Percentiles rank a stretch among this genome's conserved stretches.
phyloP scores from a whole-genome alignment of 2,329 filamentous ascomycete genomes.

The Fusarium algeriense region DNA sequence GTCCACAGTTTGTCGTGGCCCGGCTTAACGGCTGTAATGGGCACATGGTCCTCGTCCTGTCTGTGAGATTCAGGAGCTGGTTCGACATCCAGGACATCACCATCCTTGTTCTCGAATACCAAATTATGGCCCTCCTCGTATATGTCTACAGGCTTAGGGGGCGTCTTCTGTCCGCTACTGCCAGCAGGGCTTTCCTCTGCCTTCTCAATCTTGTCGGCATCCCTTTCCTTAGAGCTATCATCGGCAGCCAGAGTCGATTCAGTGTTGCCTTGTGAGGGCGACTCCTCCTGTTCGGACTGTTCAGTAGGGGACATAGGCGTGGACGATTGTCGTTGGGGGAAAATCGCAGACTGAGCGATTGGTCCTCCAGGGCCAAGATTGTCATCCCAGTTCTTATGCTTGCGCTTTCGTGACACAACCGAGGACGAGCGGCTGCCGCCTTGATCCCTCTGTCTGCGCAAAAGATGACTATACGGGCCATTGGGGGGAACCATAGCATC shows the following conservation, averaged over 20 bases:
- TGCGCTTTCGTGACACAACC: conserved; percentile 70
- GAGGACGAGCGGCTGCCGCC: conserved; percentile 72
- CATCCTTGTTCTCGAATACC: conserved; percentile 86
- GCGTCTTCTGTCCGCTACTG: conserved; percentile 39
- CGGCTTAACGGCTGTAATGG: conserved; percentile 39
- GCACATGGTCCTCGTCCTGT: conserved; percentile 31
- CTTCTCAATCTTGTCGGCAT: conserved; percentile 44
- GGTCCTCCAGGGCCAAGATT: conserved; percentile 86
- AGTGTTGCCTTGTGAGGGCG: conserved; percentile 49
- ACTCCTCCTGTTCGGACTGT: conserved; percentile 47
- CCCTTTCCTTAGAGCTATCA: conserved; percentile 52
- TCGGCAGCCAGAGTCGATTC: conserved; percentile 51
- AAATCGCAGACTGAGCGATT: conserved; percentile 90
- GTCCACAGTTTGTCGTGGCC: conserved; percentile 50
- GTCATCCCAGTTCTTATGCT: conserved; percentile 75
- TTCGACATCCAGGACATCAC: conserved; percentile 82
- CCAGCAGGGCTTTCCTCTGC: conserved; percentile 38
- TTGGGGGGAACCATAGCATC: conserved; percentile 80
- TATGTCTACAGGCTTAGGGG: conserved; percentile 66
- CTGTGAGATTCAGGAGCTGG: conserved; percentile 28
- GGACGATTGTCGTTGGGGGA: conserved; percentile 66
- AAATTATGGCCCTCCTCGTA: conserved; percentile 85
- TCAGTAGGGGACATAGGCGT: conserved; percentile 41
- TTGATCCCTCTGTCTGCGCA: conserved; percentile 87
- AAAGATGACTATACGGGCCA: conserved; percentile 66